A percentile compares a stretch with the other conserved stretches of the same genome.
Conservation (phyloP, 176 grass and related monocot species). For the Oryza coarctata region DNA sequence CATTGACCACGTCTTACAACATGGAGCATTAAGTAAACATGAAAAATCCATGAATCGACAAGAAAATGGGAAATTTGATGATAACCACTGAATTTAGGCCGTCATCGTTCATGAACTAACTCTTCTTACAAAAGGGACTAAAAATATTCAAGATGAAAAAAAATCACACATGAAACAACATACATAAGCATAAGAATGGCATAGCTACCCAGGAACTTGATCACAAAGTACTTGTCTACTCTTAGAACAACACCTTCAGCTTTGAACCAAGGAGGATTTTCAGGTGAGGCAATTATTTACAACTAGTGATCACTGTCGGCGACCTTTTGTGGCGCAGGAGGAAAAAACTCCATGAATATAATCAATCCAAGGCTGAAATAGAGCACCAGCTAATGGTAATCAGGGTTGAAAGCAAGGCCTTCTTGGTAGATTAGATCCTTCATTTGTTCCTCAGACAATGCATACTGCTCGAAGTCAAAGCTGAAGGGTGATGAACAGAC, state of each 20-base stretch:
- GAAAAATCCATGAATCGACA: constrained; percentile 27
- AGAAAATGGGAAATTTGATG: constrained; percentile 36
- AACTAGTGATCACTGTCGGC: constrained; percentile 30
- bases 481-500: constrained; percentile 73
- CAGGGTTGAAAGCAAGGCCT: constrained; percentile 82
- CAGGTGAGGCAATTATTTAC: constrained; percentile 60
- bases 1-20: neutral
- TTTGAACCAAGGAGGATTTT: constrained; percentile 30
- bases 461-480: constrained; percentile 95
- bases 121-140: constrained; percentile 36
- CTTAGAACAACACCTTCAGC: constrained; percentile 30
- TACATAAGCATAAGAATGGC: constrained; percentile 35
- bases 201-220: constrained; percentile 39
- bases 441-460: constrained; percentile 95
- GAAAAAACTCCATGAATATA: constrained; percentile 35
- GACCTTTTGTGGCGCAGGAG: constrained; percentile 20
- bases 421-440: constrained; percentile 96
- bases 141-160: neutral
- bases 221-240: constrained; percentile 35
- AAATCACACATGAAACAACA: constrained; percentile 35
- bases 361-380: constrained; percentile 7
- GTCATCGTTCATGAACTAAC: constrained; percentile 50
- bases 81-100: constrained; percentile 44
- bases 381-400: constrained; percentile 58
- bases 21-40: neutral